Evolutionary conservation across 345 rosid genomes (phyloP).

Genomic region (Rhodomyrtus tomentosa): DNA sequence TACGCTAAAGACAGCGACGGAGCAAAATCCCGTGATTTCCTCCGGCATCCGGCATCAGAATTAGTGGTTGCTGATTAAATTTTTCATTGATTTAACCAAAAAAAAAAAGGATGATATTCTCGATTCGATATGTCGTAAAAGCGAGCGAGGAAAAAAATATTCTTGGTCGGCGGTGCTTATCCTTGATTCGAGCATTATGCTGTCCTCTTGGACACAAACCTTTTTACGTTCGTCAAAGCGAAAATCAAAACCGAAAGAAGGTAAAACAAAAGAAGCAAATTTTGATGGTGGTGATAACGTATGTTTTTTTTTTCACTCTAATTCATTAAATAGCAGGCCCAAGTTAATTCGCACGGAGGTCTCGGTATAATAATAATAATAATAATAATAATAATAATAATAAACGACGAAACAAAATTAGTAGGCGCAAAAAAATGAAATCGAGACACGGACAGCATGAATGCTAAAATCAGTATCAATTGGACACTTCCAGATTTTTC

Average conservation of each 20-base stretch:
- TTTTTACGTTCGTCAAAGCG: not conserved
- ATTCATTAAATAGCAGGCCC: not conserved
- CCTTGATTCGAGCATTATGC: not conserved
- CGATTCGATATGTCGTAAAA: not conserved
- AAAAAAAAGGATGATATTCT: not conserved
- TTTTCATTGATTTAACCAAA: not conserved
- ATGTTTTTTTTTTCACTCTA: not conserved
- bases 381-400: not conserved
- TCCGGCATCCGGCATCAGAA: not conserved
- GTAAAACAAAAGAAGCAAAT: not conserved
- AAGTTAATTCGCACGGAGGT: not conserved
- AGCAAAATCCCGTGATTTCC: not conserved
- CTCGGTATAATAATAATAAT: not conserved
- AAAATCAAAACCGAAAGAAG: not conserved
- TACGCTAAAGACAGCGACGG: not conserved
- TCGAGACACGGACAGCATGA: rapidly evolving
- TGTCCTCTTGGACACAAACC: not conserved
- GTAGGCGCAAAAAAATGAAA: not conserved
- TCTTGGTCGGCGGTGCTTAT: too few species aligned
- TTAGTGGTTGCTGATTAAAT: rapidly evolving
- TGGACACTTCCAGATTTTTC: too few species aligned
- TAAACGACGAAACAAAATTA: too few species aligned
- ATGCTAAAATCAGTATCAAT: rapidly evolving
- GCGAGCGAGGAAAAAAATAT: not conserved
- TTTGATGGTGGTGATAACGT: not conserved